Evolutionary conservation across 108 stramenopile genomes (phyloP).

Genomic region (Cyclotella sp.): DNA sequence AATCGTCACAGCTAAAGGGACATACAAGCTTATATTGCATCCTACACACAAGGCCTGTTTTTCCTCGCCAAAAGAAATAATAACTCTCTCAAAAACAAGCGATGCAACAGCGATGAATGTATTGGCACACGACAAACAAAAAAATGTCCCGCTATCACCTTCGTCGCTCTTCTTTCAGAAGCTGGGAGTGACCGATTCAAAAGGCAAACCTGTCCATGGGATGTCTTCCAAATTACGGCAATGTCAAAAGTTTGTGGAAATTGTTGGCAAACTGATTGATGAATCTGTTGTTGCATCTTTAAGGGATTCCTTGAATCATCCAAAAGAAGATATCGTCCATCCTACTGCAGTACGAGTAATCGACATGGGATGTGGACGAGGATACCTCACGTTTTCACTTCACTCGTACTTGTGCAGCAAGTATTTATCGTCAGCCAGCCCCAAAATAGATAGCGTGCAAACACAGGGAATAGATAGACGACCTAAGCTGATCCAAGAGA

Average conservation of each 20-base stretch:
- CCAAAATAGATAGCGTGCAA: constrained; percentile 28
- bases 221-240: constrained; percentile 82
- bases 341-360: constrained; percentile 41
- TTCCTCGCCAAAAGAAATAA: constrained; percentile 26
- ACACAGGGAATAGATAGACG: constrained; percentile 81
- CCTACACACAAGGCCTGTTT: constrained; percentile 26
- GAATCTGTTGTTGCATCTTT: constrained; percentile 2
- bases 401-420: constrained; percentile 67
- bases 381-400: constrained; percentile 87
- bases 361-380: constrained; percentile 82
- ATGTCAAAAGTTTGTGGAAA: constrained; percentile 89
- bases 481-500: constrained; percentile 73
- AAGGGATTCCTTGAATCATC: neutral
- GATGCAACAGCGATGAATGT: neutral
- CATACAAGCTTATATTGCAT: constrained; percentile 46
- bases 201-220: constrained; percentile 64
- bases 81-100: constrained; percentile 4
- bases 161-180: constrained; percentile 61
- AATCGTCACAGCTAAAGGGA: constrained; percentile 50
- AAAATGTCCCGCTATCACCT: constrained; percentile 65
- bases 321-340: neutral
- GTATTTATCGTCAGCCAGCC: constrained; percentile 13
- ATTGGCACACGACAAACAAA: constrained; percentile 39
- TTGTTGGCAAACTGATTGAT: constrained; percentile 58
- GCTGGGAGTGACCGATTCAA: constrained; percentile 64